phyloP scores from a whole-genome alignment of 2,329 filamentous ascomycete species.

The Phaeosphaeriaceae sp. region DNA sequence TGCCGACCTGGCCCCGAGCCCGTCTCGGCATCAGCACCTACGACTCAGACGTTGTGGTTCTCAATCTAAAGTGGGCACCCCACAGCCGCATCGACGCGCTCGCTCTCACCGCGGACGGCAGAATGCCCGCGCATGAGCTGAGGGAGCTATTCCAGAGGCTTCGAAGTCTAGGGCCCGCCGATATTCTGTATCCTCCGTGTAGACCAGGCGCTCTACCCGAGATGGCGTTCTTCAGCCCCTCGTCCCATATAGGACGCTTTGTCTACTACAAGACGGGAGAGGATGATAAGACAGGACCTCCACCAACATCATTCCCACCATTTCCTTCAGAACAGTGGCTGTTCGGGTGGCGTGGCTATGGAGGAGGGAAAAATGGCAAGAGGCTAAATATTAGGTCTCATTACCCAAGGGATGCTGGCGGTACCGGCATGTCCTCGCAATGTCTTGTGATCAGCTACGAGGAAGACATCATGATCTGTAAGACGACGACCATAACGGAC shows the following conservation, averaged over 20 bases:
- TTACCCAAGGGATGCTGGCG: too few relatives aligned
- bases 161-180: slow-evolving; percentile 14
- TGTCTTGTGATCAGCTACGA: too few relatives aligned
- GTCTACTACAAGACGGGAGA: slow-evolving; percentile 21
- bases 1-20: too few relatives aligned
- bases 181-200: slow-evolving; percentile 12
- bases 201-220: slow-evolving; percentile 17
- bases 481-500: too few relatives aligned
- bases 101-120: slow-evolving; percentile 21
- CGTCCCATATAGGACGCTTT: slow-evolving; percentile 7
- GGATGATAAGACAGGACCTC: slow-evolving; percentile 13
- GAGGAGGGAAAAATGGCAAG: too few relatives aligned
- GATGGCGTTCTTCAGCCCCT: slow-evolving; percentile 20
- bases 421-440: too few relatives aligned
- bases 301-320: slow-evolving; percentile 15
- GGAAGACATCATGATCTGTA: too few relatives aligned
- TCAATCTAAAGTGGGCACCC: too few relatives aligned
- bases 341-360: slow-evolving; percentile 3
- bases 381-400: too few relatives aligned
- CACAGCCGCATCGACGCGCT: too few relatives aligned
- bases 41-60: too few relatives aligned
- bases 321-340: slow-evolving; percentile 8
- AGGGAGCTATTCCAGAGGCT: slow-evolving; percentile 15
- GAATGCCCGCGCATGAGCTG: slow-evolving; percentile 23
- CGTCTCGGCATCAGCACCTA: too few relatives aligned